These are phyloP conservation scores for Melastoma malabathricum DNA, from an alignment of 345 rosid species.

Conservation along the genomic window DNA sequence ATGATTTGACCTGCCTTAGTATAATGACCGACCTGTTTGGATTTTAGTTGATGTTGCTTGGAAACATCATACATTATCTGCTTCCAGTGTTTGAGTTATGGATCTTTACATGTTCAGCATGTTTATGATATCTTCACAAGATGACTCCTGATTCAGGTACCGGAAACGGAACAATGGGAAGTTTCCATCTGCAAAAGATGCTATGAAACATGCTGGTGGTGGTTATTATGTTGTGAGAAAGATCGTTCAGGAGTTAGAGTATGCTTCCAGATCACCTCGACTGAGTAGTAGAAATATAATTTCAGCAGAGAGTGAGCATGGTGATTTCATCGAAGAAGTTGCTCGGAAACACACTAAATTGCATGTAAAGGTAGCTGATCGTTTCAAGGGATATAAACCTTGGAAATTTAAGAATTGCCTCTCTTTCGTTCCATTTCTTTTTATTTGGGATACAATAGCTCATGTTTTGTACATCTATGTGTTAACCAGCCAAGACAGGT, in stretches of 20 bases:
- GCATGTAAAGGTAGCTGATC: too few species aligned
- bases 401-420: too few species aligned
- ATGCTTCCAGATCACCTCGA: constrained; percentile 13
- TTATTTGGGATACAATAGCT: too few species aligned
- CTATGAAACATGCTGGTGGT: constrained; percentile 31
- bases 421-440: too few species aligned
- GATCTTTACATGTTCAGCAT: background rate
- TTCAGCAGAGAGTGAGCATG: constrained; percentile 1
- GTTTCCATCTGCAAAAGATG: constrained; percentile 19
- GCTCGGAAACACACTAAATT: too few species aligned
- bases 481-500: too few species aligned
- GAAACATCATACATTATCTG: background rate
- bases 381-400: too few species aligned
- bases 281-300: constrained; percentile 6
- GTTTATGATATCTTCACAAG: too few species aligned
- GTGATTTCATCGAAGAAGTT: background rate
- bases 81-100: background rate
- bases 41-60: too few species aligned
- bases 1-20: too few species aligned
- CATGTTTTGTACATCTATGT: too few species aligned
- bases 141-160: constrained; percentile 20
- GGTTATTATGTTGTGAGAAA: constrained; percentile 16
- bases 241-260: constrained; percentile 28
- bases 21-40: too few species aligned
- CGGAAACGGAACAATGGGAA: constrained; percentile 23